Percentiles rank a stretch among this genome's conserved stretches.
These are phyloP conservation scores for Prunella vulgaris DNA, from an alignment of 257 asterid species.

Conservation along the genomic window DNA sequence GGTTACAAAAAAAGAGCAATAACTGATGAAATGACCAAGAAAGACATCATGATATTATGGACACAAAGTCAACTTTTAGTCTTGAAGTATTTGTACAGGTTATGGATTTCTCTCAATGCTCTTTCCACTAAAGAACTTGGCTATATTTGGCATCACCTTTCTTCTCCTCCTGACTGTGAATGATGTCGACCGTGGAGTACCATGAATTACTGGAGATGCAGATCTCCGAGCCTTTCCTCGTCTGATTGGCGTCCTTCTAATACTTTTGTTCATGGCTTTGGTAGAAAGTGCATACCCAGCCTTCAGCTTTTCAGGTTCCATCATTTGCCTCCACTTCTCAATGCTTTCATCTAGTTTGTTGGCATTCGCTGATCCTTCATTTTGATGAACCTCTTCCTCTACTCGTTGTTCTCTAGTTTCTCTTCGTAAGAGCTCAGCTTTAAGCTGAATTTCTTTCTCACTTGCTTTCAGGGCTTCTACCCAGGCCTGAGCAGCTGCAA, in stretches of 20 bases:
- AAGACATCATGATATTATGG: slow-evolving; percentile 14
- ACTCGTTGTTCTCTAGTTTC: slow-evolving; percentile 46
- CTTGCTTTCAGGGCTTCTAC: slow-evolving; percentile 74
- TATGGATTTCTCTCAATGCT: slow-evolving; percentile 21
- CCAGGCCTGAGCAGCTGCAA: slow-evolving; percentile 93
- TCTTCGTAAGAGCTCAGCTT: slow-evolving; percentile 45
- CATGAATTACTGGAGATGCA: slow-evolving; percentile 42
- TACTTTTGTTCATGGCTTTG: slow-evolving; percentile 37
- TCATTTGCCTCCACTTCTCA: slow-evolving; percentile 42
- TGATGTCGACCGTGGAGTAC: slow-evolving; percentile 40
- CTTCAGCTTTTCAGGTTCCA: slow-evolving; percentile 29
- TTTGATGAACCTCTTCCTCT: slow-evolving; percentile 41
- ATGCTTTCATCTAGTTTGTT: slow-evolving; percentile 33
- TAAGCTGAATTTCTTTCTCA: slow-evolving; percentile 59
- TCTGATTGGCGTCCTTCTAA: slow-evolving; percentile 39
- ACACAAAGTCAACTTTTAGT: background rate
- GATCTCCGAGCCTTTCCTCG: slow-evolving; percentile 42
- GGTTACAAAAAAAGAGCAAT: slow-evolving; percentile 13
- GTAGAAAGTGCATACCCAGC: slow-evolving; percentile 24
- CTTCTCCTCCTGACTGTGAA: slow-evolving; percentile 53
- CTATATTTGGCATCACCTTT: slow-evolving; percentile 54
- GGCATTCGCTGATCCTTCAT: slow-evolving; percentile 30
- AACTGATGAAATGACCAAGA: slow-evolving; percentile 9
- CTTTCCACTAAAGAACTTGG: slow-evolving; percentile 48
- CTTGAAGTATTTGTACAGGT: slow-evolving; percentile 10